Conservation (phyloP, 768 basidiomycete species). For the Hebeloma cylindrosporum region DNA sequence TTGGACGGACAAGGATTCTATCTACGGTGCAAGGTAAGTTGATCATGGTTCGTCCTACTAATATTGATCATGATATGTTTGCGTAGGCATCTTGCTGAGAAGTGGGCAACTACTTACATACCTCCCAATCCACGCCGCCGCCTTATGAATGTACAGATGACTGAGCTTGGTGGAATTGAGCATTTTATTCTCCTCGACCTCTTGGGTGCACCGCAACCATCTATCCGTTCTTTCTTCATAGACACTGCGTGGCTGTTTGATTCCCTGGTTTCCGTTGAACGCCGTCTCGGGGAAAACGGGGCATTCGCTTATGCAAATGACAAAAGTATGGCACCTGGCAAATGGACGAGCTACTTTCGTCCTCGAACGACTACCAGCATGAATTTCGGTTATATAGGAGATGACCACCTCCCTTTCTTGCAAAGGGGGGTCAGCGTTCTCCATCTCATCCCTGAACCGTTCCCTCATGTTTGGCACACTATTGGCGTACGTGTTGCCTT, state of each 20-base stretch:
- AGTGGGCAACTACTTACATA: slow-evolving; percentile 75
- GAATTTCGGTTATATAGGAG: slow-evolving; percentile 67
- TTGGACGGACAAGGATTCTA: slow-evolving; percentile 89
- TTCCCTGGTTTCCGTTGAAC: slow-evolving; percentile 69
- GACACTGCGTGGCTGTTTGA: slow-evolving; percentile 96
- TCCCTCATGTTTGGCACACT: slow-evolving; percentile 90
- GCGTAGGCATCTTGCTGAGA: slow-evolving; percentile 84
- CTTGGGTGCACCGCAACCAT: slow-evolving; percentile 74
- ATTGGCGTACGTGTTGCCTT: slow-evolving; percentile 51
- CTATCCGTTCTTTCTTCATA: slow-evolving; percentile 76
- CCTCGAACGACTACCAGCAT: slow-evolving; percentile 40
- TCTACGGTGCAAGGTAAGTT: slow-evolving; percentile 89
- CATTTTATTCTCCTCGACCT: slow-evolving; percentile 93
- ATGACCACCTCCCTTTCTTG: slow-evolving; percentile 94
- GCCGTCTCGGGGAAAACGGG: slow-evolving; percentile 63
- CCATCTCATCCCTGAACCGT: slow-evolving; percentile 88
- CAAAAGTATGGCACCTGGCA: slow-evolving; percentile 43
- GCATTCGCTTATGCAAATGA: slow-evolving; percentile 53
- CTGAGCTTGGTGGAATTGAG: slow-evolving; percentile 77
- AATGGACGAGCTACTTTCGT: slow-evolving; percentile 68
- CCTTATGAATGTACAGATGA: slow-evolving; percentile 51
- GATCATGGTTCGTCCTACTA: neutral
- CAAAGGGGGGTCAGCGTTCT: slow-evolving; percentile 79
- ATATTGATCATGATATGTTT: neutral
- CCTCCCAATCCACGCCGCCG: slow-evolving; percentile 59